Percentiles rank a stretch among this genome's conserved stretches.
phyloP scores from a whole-genome alignment of 495 filamentous ascomycete species.

The Opeltia flavorubescens region DNA sequence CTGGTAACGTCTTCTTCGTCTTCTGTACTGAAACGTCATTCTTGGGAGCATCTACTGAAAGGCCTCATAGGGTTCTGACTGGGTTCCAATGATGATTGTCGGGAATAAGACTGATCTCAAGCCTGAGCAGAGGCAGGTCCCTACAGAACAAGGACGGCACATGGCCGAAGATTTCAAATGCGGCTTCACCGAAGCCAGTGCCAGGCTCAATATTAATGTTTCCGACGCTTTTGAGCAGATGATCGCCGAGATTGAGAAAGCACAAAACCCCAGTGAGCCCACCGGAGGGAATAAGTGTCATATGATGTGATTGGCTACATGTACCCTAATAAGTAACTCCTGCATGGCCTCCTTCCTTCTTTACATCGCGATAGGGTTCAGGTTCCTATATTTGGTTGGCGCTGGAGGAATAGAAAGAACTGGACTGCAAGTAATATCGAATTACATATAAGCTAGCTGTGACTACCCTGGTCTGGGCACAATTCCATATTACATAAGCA shows the following conservation, averaged over 20 bases:
- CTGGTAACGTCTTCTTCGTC: slow-evolving; percentile 38
- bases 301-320: slow-evolving; percentile 50
- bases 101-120: slow-evolving; percentile 96
- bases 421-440: too few relatives aligned
- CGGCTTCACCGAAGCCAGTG: slow-evolving; percentile 88
- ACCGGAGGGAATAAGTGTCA: slow-evolving; percentile 63
- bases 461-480: too few relatives aligned
- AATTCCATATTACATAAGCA: too few relatives aligned
- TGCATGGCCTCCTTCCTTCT: too few relatives aligned
- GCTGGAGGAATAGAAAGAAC: background rate
- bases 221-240: slow-evolving; percentile 84
- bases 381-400: too few relatives aligned
- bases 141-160: slow-evolving; percentile 64
- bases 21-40: background rate
- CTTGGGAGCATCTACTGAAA: background rate
- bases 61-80: slow-evolving; percentile 62
- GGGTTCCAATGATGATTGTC: slow-evolving; percentile 84
- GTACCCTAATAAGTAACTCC: background rate
- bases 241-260: slow-evolving; percentile 89
- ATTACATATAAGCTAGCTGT: too few relatives aligned
- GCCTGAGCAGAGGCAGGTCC: slow-evolving; percentile 83
- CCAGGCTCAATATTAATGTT: slow-evolving; percentile 88
- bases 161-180: slow-evolving; percentile 78
- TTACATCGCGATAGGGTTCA: too few relatives aligned
- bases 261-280: slow-evolving; percentile 77